These are phyloP conservation scores for Magnaporthales sp. DNA, from an alignment of 2,329 filamentous ascomycete species.

Conservation along the genomic window DNA sequence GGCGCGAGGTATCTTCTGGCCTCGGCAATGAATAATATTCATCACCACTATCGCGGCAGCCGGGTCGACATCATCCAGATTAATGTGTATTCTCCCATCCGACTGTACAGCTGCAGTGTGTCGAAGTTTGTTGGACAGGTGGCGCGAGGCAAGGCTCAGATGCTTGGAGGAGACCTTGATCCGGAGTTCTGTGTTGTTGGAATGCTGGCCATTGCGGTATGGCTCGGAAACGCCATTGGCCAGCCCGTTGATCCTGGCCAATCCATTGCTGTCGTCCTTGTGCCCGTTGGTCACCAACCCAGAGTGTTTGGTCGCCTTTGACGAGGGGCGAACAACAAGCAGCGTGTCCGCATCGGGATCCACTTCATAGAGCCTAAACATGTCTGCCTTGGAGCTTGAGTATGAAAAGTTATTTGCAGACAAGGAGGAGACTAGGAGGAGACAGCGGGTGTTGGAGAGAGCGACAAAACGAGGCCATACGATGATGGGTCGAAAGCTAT, in stretches of 20 bases:
- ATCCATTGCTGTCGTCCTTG: too few species aligned
- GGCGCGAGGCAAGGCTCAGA: constrained; percentile 23
- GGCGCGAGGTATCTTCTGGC: constrained; percentile 26
- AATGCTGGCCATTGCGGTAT: constrained; percentile 4
- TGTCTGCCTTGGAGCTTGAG: constrained; percentile 5
- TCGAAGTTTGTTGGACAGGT: constrained; percentile 17
- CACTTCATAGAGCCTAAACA: constrained; percentile 24
- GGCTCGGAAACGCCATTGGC: constrained; percentile 6
- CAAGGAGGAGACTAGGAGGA: background rate
- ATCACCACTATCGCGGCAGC: constrained; percentile 32
- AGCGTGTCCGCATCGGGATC: constrained; percentile 24
- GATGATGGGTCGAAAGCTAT: background rate
- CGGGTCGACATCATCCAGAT: constrained; percentile 21
- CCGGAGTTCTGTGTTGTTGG: constrained; percentile 15
- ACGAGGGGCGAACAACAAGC: constrained; percentile 17
- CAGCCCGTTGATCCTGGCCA: too few species aligned
- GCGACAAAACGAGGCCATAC: background rate
- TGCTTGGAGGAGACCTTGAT: constrained; percentile 28
- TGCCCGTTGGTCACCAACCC: background rate
- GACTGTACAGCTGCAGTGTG: constrained; percentile 10
- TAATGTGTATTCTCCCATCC: constrained; percentile 22
- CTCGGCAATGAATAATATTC: constrained; percentile 35
- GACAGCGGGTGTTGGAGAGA: background rate
- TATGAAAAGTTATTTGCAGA: too few species aligned
- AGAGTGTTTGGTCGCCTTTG: constrained; percentile 3